Evolutionary conservation across 257 asterid species (phyloP), one percentile per base, ranked within the genome.

Genomic region (Cynanchum wilfordii): DNA sequence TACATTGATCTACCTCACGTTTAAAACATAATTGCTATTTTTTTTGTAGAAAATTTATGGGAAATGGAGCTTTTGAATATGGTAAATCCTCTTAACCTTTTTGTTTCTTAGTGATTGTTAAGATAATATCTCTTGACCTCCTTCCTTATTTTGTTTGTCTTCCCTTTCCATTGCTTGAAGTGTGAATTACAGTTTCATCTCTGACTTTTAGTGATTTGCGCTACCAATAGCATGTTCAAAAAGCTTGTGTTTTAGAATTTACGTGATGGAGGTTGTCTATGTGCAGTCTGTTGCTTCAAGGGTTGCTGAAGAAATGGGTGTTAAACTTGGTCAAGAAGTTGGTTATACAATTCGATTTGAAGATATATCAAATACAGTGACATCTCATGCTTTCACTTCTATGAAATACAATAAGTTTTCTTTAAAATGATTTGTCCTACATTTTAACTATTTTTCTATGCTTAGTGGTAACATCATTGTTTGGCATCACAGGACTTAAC

Each of bases 321-420:
- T 87, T 71, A 90, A 86, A 72, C 88, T 95, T 69, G 98, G 99
- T 11, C 96, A 90, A 58, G 98, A 89, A 84, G 98, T 92, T 81
- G 99, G 99, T 70, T 95, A 92, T 82, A 89, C 95, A 56, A 95
- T 95, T 76, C 93, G 99, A 66, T 95, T 95, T 84, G 98, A 95
- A 90, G 97, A 95, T 85, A 59, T 88, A 73, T 87, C 98, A 10
- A 83, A 84, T 76, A 77, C 74, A 30, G 99, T 91, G 82, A 87
- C 91, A 68, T 66, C 49, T 63, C 44, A 51, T 66, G 13, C 57
- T 69, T 62, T 36, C 7, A 22, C 9, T 64, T 74, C 8, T 58
- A n/a, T 74, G 30, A 19, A 36, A 51, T 50, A 25, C 1, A 13
- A n/a, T 22, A 16, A 27, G 44, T 56, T 25, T 49, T 33, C 22